A percentile compares a stretch with the other conserved stretches of the same genome.
Evolutionary conservation across 257 asterid genomes (phyloP).

Genomic region (Plantago ovata): DNA sequence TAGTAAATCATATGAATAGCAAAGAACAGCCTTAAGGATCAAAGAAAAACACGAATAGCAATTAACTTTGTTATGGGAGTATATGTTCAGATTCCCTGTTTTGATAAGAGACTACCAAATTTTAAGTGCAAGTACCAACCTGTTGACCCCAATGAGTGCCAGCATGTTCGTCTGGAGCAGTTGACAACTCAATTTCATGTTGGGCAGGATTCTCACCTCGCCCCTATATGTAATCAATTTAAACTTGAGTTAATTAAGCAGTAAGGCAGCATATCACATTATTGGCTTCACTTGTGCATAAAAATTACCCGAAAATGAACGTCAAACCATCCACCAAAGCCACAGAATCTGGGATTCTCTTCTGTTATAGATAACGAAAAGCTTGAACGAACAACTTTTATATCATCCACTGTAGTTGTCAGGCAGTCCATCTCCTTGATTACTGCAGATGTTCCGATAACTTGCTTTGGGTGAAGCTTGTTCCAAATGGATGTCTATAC

Average conservation of each 20-base stretch:
- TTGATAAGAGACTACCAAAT: neutral
- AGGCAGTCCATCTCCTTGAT: constrained; percentile 84
- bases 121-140: constrained; percentile 33
- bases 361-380: constrained; percentile 63
- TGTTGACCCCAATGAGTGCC: constrained; percentile 99
- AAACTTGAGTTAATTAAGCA: constrained; percentile 14
- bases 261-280: neutral
- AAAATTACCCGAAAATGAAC: constrained; percentile 94
- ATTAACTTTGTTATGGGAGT: neutral
- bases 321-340: constrained; percentile 98
- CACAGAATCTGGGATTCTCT: constrained; percentile 62
- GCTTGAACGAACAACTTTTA: constrained; percentile 48
- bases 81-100: neutral
- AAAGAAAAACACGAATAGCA: too few species aligned
- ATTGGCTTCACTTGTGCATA: constrained; percentile 10
- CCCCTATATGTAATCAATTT: constrained; percentile 45
- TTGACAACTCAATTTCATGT: constrained; percentile 68
- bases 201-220: constrained; percentile 61
- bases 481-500: constrained; percentile 80
- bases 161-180: constrained; percentile 68
- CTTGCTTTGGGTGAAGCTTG: constrained; percentile 83
- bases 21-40: too few species aligned
- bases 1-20: too few species aligned
- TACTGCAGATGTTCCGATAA: constrained; percentile 67
- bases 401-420: constrained; percentile 56